These are phyloP conservation scores for Macrolepiota albuminosa DNA, from an alignment of 768 basidiomycete genomes.

Conservation along the genomic window DNA sequence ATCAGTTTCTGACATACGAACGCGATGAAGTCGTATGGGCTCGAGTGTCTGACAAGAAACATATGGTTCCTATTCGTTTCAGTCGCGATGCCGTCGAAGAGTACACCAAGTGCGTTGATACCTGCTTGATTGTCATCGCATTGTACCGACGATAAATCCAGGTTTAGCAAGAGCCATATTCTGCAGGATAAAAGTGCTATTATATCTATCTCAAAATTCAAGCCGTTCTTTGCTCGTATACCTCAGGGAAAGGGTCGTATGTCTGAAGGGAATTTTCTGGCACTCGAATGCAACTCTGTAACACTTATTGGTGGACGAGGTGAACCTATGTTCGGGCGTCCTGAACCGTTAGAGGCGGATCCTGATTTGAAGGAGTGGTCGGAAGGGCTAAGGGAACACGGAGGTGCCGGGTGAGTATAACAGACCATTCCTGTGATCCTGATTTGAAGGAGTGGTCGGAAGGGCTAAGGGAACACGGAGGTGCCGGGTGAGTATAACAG, in stretches of 20 bases:
- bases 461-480: constrained; percentile 52
- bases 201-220: constrained; percentile 44
- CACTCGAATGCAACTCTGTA: constrained; percentile 48
- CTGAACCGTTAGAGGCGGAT: constrained; percentile 40
- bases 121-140: neutral
- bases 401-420: constrained; percentile 55
- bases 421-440: neutral
- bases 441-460: constrained; percentile 48
- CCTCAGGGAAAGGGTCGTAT: constrained; percentile 40
- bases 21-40: constrained; percentile 56
- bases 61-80: constrained; percentile 50
- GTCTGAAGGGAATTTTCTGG: constrained; percentile 36
- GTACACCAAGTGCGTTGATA: constrained; percentile 33
- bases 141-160: neutral
- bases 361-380: constrained; percentile 46
- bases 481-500: constrained; percentile 48
- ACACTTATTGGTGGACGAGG: constrained; percentile 36
- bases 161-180: constrained; percentile 27
- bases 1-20: constrained; percentile 54
- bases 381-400: constrained; percentile 47
- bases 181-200: constrained; percentile 43
- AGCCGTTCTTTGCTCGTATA: constrained; percentile 46
- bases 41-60: constrained; percentile 51
- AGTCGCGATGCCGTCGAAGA: constrained; percentile 42
- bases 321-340: constrained; percentile 47